A percentile compares a stretch with the other conserved stretches of the same genome.
Conservation (phyloP, 192 early-diverging fungal species). For the Backusella circina region DNA sequence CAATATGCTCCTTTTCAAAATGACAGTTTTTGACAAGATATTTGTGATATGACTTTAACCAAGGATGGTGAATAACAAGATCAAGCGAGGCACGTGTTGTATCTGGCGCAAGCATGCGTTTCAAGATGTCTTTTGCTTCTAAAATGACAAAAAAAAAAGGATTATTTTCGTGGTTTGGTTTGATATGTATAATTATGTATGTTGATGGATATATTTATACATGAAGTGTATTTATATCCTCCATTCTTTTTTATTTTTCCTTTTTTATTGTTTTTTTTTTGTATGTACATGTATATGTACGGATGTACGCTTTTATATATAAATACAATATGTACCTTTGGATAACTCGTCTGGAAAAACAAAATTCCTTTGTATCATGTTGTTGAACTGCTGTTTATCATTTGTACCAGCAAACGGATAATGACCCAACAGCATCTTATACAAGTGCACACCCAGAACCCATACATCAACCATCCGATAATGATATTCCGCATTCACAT, state of each 20-base stretch:
- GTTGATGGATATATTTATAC: background rate
- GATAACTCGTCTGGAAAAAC: constrained; percentile 17
- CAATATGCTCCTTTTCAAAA: background rate
- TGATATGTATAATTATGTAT: background rate
- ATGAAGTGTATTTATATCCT: background rate
- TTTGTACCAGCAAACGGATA: constrained; percentile 45
- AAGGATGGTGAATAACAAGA: constrained; percentile 32
- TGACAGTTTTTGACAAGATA: background rate
- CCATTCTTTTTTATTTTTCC: background rate
- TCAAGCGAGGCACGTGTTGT: constrained; percentile 28
- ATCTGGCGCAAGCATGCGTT: constrained; percentile 32
- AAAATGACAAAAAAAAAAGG: background rate
- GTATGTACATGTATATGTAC: background rate
- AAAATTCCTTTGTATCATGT: constrained; percentile 29
- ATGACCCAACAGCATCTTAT: constrained; percentile 61
- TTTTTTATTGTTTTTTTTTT: background rate
- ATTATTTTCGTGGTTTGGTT: background rate
- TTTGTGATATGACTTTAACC: constrained; percentile 24
- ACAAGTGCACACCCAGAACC: constrained; percentile 87
- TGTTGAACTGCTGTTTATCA: constrained; percentile 25
- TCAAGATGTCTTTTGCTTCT: constrained; percentile 35
- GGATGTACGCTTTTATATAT: background rate
- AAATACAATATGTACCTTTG: constrained; percentile 10
- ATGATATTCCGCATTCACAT: background rate
- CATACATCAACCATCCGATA: constrained; percentile 64